Evolutionary conservation across 148 eudicot species (phyloP).

Genomic region (Rhododendron simsii): DNA sequence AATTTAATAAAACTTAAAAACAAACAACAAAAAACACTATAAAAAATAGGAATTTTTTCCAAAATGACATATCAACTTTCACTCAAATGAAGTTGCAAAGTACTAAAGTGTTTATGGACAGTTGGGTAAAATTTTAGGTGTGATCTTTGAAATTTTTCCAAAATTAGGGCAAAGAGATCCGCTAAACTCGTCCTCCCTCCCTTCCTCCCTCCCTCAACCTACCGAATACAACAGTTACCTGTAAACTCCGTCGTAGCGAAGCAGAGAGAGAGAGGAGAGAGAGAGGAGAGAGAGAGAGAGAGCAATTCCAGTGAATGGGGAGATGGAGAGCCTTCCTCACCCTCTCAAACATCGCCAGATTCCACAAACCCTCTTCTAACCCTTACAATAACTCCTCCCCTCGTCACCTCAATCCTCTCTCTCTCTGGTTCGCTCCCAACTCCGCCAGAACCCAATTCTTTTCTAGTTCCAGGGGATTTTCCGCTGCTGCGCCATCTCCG

Average conservation of each 20-base stretch:
- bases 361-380: conserved; percentile 13
- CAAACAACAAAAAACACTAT: too few species aligned
- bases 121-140: too few species aligned
- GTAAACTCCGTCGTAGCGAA: neutral
- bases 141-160: too few species aligned
- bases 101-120: too few species aligned
- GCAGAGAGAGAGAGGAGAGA: neutral
- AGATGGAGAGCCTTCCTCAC: conserved; percentile 58
- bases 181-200: too few species aligned
- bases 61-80: too few species aligned
- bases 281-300: neutral
- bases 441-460: conserved; percentile 22
- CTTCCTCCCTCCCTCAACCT: neutral
- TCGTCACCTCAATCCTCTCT: neutral
- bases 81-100: too few species aligned
- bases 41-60: too few species aligned
- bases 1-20: too few species aligned
- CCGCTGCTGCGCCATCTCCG: conserved; percentile 44
- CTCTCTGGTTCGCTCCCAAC: conserved; percentile 12
- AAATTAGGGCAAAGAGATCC: too few species aligned
- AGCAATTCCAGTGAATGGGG: conserved; percentile 50
- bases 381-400: neutral
- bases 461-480: conserved; percentile 33
- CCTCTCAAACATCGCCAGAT: conserved; percentile 39
- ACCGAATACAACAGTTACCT: neutral